Base-by-base conservation (phyloP, 768 basidiomycete genomes). In the Pleurotus cornucopiae region DNA sequence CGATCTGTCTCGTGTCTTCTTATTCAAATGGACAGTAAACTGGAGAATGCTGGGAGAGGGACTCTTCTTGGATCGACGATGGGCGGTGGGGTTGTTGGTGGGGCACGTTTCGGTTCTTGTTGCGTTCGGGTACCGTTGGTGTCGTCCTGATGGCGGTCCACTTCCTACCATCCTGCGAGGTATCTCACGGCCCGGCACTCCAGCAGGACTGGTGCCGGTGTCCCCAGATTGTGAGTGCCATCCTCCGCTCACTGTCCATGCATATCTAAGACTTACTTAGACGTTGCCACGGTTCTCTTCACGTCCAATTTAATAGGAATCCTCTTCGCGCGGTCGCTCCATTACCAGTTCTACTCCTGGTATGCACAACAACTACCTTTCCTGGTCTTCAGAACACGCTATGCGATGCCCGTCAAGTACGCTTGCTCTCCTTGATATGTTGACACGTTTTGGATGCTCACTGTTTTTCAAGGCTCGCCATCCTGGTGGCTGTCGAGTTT, bases 291-390 rank as follows among this genome's bases (percentile, higher is more conserved):
- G 1, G 77, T 94, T 20, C 76, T 98, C 4, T 93, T 92, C 75
- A 95, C 92, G 1, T 89, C 89, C 13, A 98, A 98, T 65, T 68
- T 98, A 39, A 86, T 97, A 52, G 97, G 97, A 14, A 88, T 98
- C 37, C 60, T 91, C 5, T 97, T 91, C 67, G 92, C 97, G 18
- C 84, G 97, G 16, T 98, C 96, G 7, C 73, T 99, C 44, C 97
- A 99, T 67, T 98, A 98, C 67, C 97, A 99, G 62, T 99, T 99
- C 71, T 97, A 97, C 69, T 86, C 91, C 4, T 99, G 97, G 97
- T 98, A 98, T 67, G 91, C 88, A 7, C 88, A 91, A 56, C 92
- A 95, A 63, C 68, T 96, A 34, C 93, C 96, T 1, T 86, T 95
- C 65, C 69, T 98, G 25, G 74, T 83, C 3, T 94, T 85, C 80